These are phyloP conservation scores for Millerozyma miso DNA, from an alignment of 805 yeast genomes.

Conservation along the genomic window DNA sequence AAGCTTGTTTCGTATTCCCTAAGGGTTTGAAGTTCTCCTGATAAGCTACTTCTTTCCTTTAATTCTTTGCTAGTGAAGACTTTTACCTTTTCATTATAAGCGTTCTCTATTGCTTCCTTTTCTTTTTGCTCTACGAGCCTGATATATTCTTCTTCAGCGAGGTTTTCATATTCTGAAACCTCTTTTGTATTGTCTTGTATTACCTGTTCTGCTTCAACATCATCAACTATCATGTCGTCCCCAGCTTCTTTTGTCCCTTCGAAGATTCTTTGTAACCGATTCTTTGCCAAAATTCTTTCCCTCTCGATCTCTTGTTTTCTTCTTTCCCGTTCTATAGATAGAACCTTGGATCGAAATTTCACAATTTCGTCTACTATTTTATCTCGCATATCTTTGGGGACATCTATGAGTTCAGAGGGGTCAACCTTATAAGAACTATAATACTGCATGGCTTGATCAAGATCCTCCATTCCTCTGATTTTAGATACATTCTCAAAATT, in stretches of 20 bases:
- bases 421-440: constrained; percentile 48
- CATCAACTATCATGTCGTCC: constrained; percentile 15
- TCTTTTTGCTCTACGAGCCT: constrained; percentile 14
- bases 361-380: constrained; percentile 50
- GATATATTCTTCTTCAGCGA: constrained; percentile 30
- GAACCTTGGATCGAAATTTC: constrained; percentile 52
- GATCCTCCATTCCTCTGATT: constrained; percentile 29
- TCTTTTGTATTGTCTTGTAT: constrained; percentile 17
- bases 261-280: constrained; percentile 43
- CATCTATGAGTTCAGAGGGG: constrained; percentile 51
- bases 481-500: constrained; percentile 15
- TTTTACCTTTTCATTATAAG: constrained; percentile 9
- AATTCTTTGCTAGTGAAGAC: constrained; percentile 4
- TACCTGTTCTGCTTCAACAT: constrained; percentile 1
- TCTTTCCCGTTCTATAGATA: constrained; percentile 48
- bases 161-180: constrained; percentile 16
- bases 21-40: constrained; percentile 17
- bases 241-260: constrained; percentile 30
- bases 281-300: constrained; percentile 48
- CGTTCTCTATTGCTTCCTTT: constrained; percentile 18
- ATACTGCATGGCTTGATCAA: constrained; percentile 32
- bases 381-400: constrained; percentile 51
- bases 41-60: constrained; percentile 17
- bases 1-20: constrained; percentile 33
- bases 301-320: constrained; percentile 44